These are phyloP conservation scores for Cyberlindnera petersonii DNA, from an alignment of 805 yeast genomes.

Conservation along the genomic window DNA sequence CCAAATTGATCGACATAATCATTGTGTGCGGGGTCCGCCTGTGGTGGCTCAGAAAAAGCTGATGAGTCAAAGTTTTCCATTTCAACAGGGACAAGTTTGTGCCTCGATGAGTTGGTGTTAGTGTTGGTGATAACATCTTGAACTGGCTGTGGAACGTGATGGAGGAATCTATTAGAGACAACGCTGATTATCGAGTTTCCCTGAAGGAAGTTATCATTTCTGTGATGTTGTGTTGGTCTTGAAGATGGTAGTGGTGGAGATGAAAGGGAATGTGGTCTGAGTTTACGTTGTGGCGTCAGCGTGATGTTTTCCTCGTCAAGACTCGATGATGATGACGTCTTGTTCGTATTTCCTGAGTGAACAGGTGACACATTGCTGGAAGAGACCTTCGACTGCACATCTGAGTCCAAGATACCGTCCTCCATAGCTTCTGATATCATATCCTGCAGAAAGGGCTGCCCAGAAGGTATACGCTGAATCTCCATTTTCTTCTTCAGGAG, in stretches of 20 bases:
- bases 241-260: slow-evolving; percentile 10
- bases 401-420: slow-evolving; percentile 14
- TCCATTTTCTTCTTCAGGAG: slow-evolving; percentile 24
- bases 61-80: slow-evolving; percentile 34
- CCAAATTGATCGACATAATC: slow-evolving; percentile 46
- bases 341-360: neutral
- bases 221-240: neutral
- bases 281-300: slow-evolving; percentile 8
- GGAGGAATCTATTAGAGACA: slow-evolving; percentile 19
- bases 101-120: slow-evolving; percentile 1
- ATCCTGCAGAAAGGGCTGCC: slow-evolving; percentile 19
- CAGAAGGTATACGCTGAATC: neutral
- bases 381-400: neutral
- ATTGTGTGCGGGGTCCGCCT: slow-evolving; percentile 12
- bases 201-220: neutral
- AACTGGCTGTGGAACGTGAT: slow-evolving; percentile 23
- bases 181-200: slow-evolving; percentile 8
- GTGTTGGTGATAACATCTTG: slow-evolving; percentile 20
- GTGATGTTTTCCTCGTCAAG: slow-evolving; percentile 4
- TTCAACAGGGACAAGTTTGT: slow-evolving; percentile 37
- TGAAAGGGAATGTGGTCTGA: slow-evolving; percentile 24
- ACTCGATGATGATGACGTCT: slow-evolving; percentile 3
- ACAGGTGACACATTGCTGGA: neutral
- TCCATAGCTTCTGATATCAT: slow-evolving; percentile 33
- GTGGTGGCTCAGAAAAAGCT: slow-evolving; percentile 29